Conservation (phyloP, 306 rosid genomes). For the Fragaria nilgerrensis region DNA sequence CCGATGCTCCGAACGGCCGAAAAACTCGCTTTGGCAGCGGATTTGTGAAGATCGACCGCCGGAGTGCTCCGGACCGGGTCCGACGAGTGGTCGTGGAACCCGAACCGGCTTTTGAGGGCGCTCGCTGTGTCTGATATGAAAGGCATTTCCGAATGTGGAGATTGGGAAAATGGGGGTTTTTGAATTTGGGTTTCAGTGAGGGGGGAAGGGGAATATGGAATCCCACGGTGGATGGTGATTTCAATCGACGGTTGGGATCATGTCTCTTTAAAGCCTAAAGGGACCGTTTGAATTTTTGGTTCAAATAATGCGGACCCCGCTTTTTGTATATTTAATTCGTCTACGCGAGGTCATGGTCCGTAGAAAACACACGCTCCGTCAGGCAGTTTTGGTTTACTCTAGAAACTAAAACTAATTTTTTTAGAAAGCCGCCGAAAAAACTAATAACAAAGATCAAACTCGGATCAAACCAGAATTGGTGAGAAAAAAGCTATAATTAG, state of each 20-base stretch:
- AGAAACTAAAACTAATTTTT: too few relatives aligned
- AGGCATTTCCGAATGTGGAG: slow-evolving; percentile 43
- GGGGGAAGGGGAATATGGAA: background rate
- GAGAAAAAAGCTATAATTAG: too few relatives aligned
- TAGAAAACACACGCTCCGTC: too few relatives aligned
- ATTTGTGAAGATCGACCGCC: slow-evolving; percentile 63
- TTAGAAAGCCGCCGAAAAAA: too few relatives aligned
- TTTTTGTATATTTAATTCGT: too few relatives aligned
- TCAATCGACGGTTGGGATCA: background rate
- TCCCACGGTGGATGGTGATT: background rate
- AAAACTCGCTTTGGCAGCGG: slow-evolving; percentile 47
- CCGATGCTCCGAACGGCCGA: slow-evolving; percentile 52
- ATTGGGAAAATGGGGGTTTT: background rate
- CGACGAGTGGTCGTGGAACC: slow-evolving; percentile 71
- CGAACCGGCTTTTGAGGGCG: slow-evolving; percentile 80
- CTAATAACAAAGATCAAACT: too few relatives aligned
- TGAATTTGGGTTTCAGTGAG: background rate
- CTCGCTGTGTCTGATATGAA: slow-evolving; percentile 81
- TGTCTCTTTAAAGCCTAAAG: background rate
- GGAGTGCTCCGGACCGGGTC: slow-evolving; percentile 63
- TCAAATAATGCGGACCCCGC: background rate
- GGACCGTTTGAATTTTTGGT: background rate
- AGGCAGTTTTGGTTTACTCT: too few relatives aligned
- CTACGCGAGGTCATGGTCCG: too few relatives aligned
- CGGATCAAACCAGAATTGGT: too few relatives aligned